Evolutionary conservation across 2,329 filamentous ascomycete genomes (phyloP), one percentile per base, ranked within the genome.

Genomic region (Xylariales sp.): DNA sequence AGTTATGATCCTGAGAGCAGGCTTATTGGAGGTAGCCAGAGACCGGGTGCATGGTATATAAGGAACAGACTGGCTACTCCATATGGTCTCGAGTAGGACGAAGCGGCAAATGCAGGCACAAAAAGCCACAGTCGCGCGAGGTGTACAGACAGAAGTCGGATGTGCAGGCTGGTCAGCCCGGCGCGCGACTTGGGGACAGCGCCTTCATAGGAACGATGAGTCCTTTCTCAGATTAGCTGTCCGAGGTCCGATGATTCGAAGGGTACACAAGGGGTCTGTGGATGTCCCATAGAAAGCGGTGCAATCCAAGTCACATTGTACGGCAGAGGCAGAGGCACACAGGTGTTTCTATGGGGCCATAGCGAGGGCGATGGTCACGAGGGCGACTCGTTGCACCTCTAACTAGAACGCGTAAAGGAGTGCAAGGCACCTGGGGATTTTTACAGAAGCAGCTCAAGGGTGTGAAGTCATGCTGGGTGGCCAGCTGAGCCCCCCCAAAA

Each of bases 401-500:
- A 27, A 31, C 7, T n/a, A 8, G 24, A 8, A 27, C n/a, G n/a
- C n/a, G n/a, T n/a, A n/a, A 27, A n/a, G 24, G n/a, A 27, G 8
- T 8, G 28, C 15, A 29, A 40, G 37, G 38, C 38, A 33, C 28
- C 38, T 14, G 28, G 29, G 9, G 28, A 16, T 15, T 40, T 40
- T 40, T 20, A 18, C 28, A 24, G 14, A 31, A 24, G 9, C n/a
- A n/a, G n/a, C n/a, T 20, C 38, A 40, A 29, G 38, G 28, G 28
- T 9, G 9, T 25, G 15, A 40, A 40, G 38, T 40, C 38, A 40
- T 40, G 38, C 21, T 29, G 18, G 12, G 22, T 19, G 16, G 29
- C 22, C 38, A 40, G 38, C 38, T 40, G 38, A 40, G 38, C 38
- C 38, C 36, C 38, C 38, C 29, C 38, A 15, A 32, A 21, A 20